These are phyloP conservation scores for Candida dubliniensis DNA, from an alignment of 1,139 yeast species.

Conservation along the genomic window DNA sequence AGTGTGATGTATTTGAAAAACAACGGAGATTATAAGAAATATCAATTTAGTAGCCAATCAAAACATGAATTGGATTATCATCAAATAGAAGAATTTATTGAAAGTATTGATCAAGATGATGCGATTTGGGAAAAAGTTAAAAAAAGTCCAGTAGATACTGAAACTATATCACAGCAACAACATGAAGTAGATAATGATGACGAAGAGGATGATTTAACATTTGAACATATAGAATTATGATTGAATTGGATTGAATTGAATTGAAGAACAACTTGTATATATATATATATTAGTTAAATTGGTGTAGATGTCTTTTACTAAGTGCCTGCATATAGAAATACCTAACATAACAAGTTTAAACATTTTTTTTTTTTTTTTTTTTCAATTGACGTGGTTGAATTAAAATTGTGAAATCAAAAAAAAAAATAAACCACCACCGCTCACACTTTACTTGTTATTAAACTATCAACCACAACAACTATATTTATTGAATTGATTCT, in stretches of 20 bases:
- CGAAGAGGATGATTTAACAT: constrained; percentile 10
- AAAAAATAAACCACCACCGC: too few species aligned
- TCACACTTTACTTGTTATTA: too few species aligned
- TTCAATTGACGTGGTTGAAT: too few species aligned
- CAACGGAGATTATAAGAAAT: constrained; percentile 21
- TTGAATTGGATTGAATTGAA: too few species aligned
- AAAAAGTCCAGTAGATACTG: too few species aligned
- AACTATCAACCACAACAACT: neutral
- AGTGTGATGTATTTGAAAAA: constrained; percentile 29
- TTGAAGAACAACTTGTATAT: constrained; percentile 8
- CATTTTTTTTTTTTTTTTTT: too few species aligned
- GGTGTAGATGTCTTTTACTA: neutral
- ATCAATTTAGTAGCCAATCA: constrained; percentile 24
- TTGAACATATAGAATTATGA: constrained; percentile 16
- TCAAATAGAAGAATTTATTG: constrained; percentile 23
- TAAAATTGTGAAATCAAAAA: too few species aligned
- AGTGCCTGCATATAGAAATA: neutral
- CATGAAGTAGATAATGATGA: constrained; percentile 3
- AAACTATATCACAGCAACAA: constrained; percentile 7
- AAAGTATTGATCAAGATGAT: constrained; percentile 16
- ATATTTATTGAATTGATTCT: neutral
- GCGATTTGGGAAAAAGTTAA: constrained; percentile 21
- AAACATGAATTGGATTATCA: constrained; percentile 23
- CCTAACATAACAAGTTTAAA: too few species aligned
- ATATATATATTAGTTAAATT: constrained; percentile 5